These are phyloP conservation scores for Mollisiaceae sp. DNA, from an alignment of 2,329 filamentous ascomycete species.

Conservation along the genomic window DNA sequence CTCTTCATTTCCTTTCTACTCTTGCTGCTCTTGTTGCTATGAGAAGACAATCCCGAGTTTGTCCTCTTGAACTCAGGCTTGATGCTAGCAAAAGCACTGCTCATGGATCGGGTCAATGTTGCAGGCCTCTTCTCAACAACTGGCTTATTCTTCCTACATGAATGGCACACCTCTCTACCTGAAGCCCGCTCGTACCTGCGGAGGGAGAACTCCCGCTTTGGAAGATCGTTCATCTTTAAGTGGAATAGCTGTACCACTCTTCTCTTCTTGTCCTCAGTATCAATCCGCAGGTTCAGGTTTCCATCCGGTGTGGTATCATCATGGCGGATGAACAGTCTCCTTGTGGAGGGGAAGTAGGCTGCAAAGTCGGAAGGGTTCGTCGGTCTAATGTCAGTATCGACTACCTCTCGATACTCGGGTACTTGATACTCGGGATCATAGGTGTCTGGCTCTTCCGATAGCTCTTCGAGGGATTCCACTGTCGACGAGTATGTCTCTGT, in stretches of 20 bases:
- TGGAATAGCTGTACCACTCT: conserved; percentile 84
- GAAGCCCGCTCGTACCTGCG: conserved; percentile 92
- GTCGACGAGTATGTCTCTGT: conserved; percentile 81
- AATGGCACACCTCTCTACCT: conserved; percentile 89
- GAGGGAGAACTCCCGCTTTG: conserved; percentile 85
- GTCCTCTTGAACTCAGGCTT: conserved; percentile 56
- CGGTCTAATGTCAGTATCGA: conserved; percentile 70
- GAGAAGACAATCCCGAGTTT: conserved; percentile 30
- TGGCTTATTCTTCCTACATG: conserved; percentile 70
- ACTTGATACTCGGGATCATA: conserved; percentile 44
- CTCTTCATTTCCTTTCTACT: conserved; percentile 27
- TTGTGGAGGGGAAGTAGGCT: conserved; percentile 82
- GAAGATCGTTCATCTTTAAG: conserved; percentile 90
- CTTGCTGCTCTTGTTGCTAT: conserved; percentile 24
- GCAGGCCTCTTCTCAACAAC: conserved; percentile 46
- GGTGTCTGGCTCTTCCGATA: conserved; percentile 55
- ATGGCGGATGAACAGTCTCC: conserved; percentile 82
- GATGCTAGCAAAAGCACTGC: conserved; percentile 52
- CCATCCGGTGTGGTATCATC: conserved; percentile 90
- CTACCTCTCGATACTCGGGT: conserved; percentile 57
- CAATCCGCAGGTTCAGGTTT: conserved; percentile 94
- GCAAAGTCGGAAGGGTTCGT: conserved; percentile 84
- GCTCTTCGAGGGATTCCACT: conserved; percentile 60
- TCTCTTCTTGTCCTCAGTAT: conserved; percentile 68
- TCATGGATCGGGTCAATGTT: conserved; percentile 58